These are phyloP conservation scores for Penicillium sp. DNA, from an alignment of 2,329 filamentous ascomycete genomes.

Conservation along the genomic window DNA sequence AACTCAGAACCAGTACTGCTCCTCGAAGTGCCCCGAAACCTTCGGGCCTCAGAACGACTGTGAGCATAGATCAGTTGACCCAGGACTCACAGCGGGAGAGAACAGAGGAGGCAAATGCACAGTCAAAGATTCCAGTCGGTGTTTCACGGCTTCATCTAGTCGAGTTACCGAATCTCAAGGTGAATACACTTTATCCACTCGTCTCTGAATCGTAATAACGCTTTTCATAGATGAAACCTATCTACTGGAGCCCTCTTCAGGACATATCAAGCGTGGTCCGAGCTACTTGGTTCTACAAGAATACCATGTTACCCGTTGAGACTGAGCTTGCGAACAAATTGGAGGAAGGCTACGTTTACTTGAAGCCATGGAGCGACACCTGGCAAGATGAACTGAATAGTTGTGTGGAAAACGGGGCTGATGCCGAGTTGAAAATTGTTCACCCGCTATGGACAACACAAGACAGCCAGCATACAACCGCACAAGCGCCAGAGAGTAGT, in stretches of 20 bases:
- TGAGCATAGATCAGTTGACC: conserved; percentile 26
- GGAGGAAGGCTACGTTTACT: conserved; percentile 83
- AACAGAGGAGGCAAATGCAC: conserved; percentile 32
- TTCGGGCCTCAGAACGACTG: conserved; percentile 29
- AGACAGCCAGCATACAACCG: conserved; percentile 37
- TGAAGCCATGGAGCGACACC: conserved; percentile 85
- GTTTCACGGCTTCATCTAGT: conserved; percentile 89
- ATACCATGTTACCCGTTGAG: conserved; percentile 89
- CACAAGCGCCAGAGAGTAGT: conserved; percentile 38
- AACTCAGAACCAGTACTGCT: conserved; percentile 18
- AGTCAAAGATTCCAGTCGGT: conserved; percentile 74
- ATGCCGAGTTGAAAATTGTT: conserved; percentile 87
- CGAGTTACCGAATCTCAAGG: conserved; percentile 68
- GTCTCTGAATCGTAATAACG: conserved; percentile 4
- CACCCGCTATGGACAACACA: conserved; percentile 75
- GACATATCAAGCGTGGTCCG: conserved; percentile 79
- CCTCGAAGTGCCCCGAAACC: conserved; percentile 25
- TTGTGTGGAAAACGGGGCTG: conserved; percentile 83
- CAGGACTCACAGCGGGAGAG: conserved; percentile 14
- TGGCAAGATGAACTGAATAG: conserved; percentile 90
- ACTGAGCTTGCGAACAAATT: conserved; percentile 84
- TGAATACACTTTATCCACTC: conserved; percentile 13
- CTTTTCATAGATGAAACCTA: conserved; percentile 75
- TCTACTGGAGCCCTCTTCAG: conserved; percentile 95
- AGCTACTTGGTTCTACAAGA: conserved; percentile 96